These are phyloP conservation scores for Fusarium sp. DNA, from an alignment of 2,329 filamentous ascomycete species.

Conservation along the genomic window DNA sequence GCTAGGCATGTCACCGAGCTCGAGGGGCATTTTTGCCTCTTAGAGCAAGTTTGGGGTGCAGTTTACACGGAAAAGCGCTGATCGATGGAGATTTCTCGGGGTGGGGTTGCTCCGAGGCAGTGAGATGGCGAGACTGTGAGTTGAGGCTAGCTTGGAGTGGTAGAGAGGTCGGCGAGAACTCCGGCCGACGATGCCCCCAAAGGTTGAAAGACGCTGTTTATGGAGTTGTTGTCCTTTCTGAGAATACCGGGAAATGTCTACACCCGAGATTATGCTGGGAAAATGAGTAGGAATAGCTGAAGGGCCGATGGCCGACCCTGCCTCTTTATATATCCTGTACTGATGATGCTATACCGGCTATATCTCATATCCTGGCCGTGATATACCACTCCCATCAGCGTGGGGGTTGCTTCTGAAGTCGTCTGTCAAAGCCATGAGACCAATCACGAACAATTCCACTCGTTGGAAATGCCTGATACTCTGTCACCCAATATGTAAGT, in stretches of 20 bases:
- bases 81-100: constrained; percentile 36
- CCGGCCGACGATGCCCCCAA: constrained; percentile 33
- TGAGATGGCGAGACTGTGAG: constrained; percentile 14
- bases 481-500: neutral
- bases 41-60: constrained; percentile 30
- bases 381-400: neutral
- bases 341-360: neutral
- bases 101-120: constrained; percentile 40
- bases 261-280: neutral
- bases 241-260: neutral
- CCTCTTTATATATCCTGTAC: neutral
- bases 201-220: neutral
- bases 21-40: constrained; percentile 6
- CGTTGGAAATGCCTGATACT: neutral
- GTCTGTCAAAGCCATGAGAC: neutral
- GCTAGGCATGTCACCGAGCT: constrained; percentile 1
- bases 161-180: constrained; percentile 36
- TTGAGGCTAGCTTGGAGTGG: constrained; percentile 5
- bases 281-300: neutral
- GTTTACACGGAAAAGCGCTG: constrained; percentile 7
- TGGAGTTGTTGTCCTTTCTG: neutral
- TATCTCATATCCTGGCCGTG: neutral
- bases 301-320: neutral
- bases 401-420: neutral
- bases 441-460: neutral